Base-by-base conservation (phyloP, 306 rosid genomes). In the Vicia faba region DNA sequence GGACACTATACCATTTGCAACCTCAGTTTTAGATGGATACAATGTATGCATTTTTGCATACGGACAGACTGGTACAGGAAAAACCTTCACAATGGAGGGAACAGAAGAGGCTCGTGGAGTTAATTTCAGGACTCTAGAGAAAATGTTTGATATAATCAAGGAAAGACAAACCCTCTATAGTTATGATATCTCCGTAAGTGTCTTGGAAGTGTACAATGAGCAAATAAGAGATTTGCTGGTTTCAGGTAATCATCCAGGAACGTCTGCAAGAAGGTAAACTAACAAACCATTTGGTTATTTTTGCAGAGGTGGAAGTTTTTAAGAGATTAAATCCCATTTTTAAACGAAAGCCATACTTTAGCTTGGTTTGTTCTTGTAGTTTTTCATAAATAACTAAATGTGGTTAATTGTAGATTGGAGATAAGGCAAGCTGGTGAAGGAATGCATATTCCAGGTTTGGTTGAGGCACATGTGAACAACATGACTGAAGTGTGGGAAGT, bases 51-150 rank as follows among this genome's bases (percentile, higher is more conserved):
- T 93, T 66, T 93, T 89, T 77, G 98, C 98, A 7, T 93, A 86
- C 28, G 98, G 98, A 36, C 98, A 93, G 77, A 93, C 98, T 4
- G 98, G 98, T 55, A 88, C 90, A 5, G 98, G 98, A 33, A 93
- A 93, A 76, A 95, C 99, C 10, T 95, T 90, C 72, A 95, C 99
- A 43, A 95, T 95, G 99, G 95, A 88, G 73, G 99, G 99, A 12
- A 88, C 95, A 15, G 80, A 86, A 79, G 87, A 78, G 31, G 89
- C 89, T 61, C 97, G 97, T 1, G 99, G 99, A 44, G 99, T 95
- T 68, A 95, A 95, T 75, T 95, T 88, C 73, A 82, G 97, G 84
- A 95, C 87, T 66, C 99, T 95, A 12, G 85, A 90, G 76, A 88
- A 88, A 84, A 75, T 95, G 80, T 95, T 95, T 79, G 45, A 64